Percentiles rank a stretch among this genome's conserved stretches.
Evolutionary conservation across 2,329 filamentous ascomycete genomes (phyloP).

Genomic region (Paraphaeosphaeria minitans): DNA sequence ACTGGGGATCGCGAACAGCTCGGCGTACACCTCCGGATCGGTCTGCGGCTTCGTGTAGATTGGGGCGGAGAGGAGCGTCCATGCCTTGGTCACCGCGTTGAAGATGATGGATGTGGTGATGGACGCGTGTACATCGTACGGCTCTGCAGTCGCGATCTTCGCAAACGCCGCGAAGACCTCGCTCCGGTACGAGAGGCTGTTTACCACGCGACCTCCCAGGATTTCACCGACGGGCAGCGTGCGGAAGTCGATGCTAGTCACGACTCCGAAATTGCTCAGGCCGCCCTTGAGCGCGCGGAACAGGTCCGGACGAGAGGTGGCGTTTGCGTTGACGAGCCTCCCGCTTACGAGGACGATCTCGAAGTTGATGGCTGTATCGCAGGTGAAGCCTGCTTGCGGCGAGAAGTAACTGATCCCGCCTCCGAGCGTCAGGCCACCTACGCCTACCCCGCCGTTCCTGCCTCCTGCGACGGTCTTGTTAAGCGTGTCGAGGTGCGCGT

Average conservation of each 20-base stretch:
- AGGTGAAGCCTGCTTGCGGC: slow-evolving; percentile 10
- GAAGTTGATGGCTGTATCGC: slow-evolving; percentile 19
- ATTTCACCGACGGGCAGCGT: neutral
- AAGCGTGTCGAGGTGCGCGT: slow-evolving; percentile 19
- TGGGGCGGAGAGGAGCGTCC: neutral
- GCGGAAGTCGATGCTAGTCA: slow-evolving; percentile 24
- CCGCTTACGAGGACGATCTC: slow-evolving; percentile 32
- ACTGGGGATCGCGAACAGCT: slow-evolving; percentile 3
- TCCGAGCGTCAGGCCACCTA: slow-evolving; percentile 29
- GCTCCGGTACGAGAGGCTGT: neutral
- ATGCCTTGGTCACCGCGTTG: neutral
- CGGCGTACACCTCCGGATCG: neutral
- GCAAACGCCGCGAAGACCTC: neutral
- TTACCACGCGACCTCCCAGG: neutral
- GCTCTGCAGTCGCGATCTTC: neutral
- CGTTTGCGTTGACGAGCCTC: slow-evolving; percentile 18
- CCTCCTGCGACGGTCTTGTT: slow-evolving; percentile 18
- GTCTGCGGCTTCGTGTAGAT: slow-evolving; percentile 5
- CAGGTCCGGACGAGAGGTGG: slow-evolving; percentile 43
- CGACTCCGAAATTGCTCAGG: slow-evolving; percentile 33
- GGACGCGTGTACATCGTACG: slow-evolving; percentile 3
- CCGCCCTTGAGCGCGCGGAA: slow-evolving; percentile 44
- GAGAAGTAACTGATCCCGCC: slow-evolving; percentile 14
- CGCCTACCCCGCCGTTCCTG: slow-evolving; percentile 24
- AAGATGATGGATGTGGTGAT: neutral